A percentile compares a stretch with the other conserved stretches of the same genome.
Conservation (phyloP, 2,329 filamentous ascomycete species). For the Mollisiaceae sp. region DNA sequence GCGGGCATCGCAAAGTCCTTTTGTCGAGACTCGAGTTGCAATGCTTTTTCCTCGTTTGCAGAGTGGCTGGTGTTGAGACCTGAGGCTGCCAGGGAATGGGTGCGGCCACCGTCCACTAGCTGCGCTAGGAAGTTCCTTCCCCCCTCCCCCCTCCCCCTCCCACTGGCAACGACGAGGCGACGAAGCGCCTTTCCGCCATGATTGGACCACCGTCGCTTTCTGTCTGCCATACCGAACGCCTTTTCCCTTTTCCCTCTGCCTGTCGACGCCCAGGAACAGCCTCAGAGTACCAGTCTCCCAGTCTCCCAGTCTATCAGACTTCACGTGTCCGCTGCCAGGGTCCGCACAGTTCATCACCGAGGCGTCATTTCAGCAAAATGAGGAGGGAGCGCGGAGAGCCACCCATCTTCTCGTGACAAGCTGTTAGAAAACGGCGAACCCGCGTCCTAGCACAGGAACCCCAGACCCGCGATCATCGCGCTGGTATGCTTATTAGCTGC, state of each 20-base stretch:
- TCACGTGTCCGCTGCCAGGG: not conserved
- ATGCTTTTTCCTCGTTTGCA: not conserved
- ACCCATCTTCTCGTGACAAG: constrained; percentile 1
- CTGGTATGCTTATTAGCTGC: constrained; percentile 1
- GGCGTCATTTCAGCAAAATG: constrained; percentile 7
- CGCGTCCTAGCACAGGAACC: not conserved
- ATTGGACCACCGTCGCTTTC: not conserved
- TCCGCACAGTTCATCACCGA: not conserved
- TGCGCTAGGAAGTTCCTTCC: not conserved
- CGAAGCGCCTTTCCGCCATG: too few relatives aligned
- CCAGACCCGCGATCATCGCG: not conserved
- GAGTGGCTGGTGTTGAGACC: not conserved
- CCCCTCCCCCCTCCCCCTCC: not conserved
- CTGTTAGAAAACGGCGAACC: constrained; percentile 3
- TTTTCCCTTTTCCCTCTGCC: too few relatives aligned
- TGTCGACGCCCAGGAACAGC: not conserved
- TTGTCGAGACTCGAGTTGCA: too few relatives aligned
- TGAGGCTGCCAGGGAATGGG: not conserved
- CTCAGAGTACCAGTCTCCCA: too few relatives aligned
- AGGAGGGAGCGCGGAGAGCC: not conserved
- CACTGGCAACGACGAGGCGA: not conserved
- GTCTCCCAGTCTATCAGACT: too few relatives aligned
- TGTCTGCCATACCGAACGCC: not conserved
- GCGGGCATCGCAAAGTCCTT: not conserved
- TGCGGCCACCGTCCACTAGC: not conserved